phyloP scores from a whole-genome alignment of 2,329 filamentous ascomycete species.

The Beauveria sp. region DNA sequence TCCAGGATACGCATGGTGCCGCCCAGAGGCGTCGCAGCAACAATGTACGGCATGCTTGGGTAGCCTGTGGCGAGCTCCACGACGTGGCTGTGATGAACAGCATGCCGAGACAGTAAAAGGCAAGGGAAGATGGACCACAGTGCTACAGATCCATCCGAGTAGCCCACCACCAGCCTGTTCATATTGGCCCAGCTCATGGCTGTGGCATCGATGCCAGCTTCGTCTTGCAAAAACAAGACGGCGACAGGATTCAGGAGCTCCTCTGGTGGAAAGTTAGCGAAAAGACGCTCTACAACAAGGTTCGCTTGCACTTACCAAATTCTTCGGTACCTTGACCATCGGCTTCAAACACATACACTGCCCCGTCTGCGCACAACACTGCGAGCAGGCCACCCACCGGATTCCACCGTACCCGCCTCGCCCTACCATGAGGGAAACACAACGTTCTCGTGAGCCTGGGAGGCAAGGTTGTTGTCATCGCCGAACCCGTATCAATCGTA shows the following conservation, averaged over 20 bases:
- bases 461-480: constrained; percentile 24
- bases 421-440: constrained; percentile 44
- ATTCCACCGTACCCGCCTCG: constrained; percentile 46
- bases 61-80: constrained; percentile 49
- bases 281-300: neutral
- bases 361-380: constrained; percentile 43
- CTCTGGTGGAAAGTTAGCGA: constrained; percentile 29
- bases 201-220: constrained; percentile 42
- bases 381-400: constrained; percentile 40
- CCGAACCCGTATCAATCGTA: constrained; percentile 18
- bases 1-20: constrained; percentile 47
- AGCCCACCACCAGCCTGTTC: constrained; percentile 48
- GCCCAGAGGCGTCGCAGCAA: constrained; percentile 48
- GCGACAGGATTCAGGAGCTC: constrained; percentile 37
- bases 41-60: constrained; percentile 46
- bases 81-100: constrained; percentile 45
- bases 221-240: constrained; percentile 35
- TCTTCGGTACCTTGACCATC: constrained; percentile 21
- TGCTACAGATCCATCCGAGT: constrained; percentile 48
- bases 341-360: constrained; percentile 40
- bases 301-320: constrained; percentile 31
- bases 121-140: constrained; percentile 49
- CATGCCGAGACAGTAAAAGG: constrained; percentile 41
- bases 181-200: constrained; percentile 47
- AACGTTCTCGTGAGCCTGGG: constrained; percentile 36